Conservation (phyloP, 345 rosid species). For the Eucalyptus decipiens region DNA sequence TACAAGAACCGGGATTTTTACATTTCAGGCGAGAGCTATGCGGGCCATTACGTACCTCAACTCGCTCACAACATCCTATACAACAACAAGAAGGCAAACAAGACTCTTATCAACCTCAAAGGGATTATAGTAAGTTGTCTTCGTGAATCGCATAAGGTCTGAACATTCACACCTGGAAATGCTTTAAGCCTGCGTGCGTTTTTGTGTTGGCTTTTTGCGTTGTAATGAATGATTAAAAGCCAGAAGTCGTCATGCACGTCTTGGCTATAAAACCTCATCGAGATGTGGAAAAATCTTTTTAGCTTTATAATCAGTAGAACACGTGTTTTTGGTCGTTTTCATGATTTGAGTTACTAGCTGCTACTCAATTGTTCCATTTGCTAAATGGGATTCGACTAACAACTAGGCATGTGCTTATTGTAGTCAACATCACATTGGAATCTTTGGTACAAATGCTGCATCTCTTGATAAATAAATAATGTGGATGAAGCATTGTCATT, state of each 20-base stretch:
- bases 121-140: slow-evolving; percentile 34
- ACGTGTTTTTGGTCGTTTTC: not conserved
- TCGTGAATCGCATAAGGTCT: not conserved
- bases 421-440: not conserved
- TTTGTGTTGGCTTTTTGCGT: not conserved
- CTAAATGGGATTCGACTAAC: not conserved
- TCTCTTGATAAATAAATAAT: not conserved
- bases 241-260: not conserved
- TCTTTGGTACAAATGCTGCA: not conserved
- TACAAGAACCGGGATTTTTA: slow-evolving; percentile 57
- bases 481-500: not conserved
- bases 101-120: slow-evolving; percentile 47
- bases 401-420: not conserved
- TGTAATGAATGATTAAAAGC: not conserved
- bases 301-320: not conserved
- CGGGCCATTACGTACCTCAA: slow-evolving; percentile 80
- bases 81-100: slow-evolving; percentile 22
- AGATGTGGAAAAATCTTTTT: not conserved
- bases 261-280: not conserved
- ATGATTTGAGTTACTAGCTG: not conserved
- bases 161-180: not conserved
- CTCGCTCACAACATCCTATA: slow-evolving; percentile 59
- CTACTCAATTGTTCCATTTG: not conserved
- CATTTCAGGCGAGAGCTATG: slow-evolving; percentile 82
- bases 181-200: not conserved